These are phyloP conservation scores for Xylariales sp. DNA, from an alignment of 2,329 filamentous ascomycete species.

Conservation along the genomic window DNA sequence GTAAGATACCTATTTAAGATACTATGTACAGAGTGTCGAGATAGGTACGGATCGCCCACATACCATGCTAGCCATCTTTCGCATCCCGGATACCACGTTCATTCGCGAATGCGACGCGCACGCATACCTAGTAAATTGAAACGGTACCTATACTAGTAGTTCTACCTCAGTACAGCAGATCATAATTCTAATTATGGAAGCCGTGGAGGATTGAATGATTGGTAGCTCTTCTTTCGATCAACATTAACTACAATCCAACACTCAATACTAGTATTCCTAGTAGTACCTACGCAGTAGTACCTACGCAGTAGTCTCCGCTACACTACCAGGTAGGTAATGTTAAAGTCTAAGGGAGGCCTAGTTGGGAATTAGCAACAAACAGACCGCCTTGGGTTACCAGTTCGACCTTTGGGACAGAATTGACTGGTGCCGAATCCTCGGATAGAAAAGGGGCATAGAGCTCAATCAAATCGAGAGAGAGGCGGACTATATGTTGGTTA, in stretches of 20 bases:
- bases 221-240: constrained; percentile 14
- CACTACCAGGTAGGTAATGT: not conserved
- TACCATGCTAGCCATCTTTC: not conserved
- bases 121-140: not conserved
- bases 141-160: not conserved
- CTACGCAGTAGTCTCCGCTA: too few relatives aligned
- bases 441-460: constrained; percentile 15
- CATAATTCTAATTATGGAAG: constrained; percentile 7
- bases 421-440: not conserved
- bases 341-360: constrained; percentile 16
- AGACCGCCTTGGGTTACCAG: constrained; percentile 10
- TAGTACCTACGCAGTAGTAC: not conserved
- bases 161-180: not conserved
- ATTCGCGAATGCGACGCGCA: constrained; percentile 1
- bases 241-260: not conserved
- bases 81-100: constrained; percentile 15
- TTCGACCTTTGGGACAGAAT: constrained; percentile 13
- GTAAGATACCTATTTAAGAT: too few relatives aligned
- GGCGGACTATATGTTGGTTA: constrained; percentile 10
- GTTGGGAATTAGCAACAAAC: not conserved
- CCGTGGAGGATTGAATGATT: constrained; percentile 1
- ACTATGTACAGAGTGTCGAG: too few relatives aligned
- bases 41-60: not conserved
- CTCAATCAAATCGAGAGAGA: constrained; percentile 18
- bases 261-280: too few relatives aligned